Base-by-base conservation (phyloP, 2,329 filamentous ascomycete species). In the Helicocarpus griseus region DNA sequence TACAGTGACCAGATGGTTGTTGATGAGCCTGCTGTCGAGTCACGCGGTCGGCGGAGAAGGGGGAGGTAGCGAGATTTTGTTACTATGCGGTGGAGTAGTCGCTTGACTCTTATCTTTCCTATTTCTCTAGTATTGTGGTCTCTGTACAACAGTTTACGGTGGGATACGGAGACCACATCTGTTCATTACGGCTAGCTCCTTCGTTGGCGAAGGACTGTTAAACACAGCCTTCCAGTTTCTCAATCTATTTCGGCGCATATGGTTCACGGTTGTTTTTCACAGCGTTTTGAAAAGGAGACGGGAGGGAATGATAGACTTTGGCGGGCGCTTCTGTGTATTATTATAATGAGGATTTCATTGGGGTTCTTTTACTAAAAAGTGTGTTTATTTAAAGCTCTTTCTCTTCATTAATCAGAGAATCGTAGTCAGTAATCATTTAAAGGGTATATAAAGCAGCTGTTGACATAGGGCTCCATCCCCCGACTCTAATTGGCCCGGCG, bases 1-100 rank as follows among this genome's bases (percentile, higher is more conserved):
- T 69, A 70, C 53, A 70, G 69, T 46, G 69, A 71, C 53, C 55
- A 66, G 52, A 70, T 71, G 66, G 65, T 69, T 63, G 59, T 66
- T 14, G 69, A 71, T 56, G 58, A 61, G n/a, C 65, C 66, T 11
- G 47, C 57, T 24, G 58, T 57, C 44, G 57, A 56, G n/a, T 56
- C 56, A 2, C 58, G 57, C 28, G 56, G 55, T 47, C 55, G 56
- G 28, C 53, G 59, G 19, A 57, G 54, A 51, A 29, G 24, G 24
- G 43, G 31, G 2, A 48, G 54, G 35, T 56, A 47, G 45, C 8
- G 5, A 17, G 9, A n/a, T 4, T 19, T 28, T 22, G 26, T n/a
- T 26, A 22, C 13, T 11, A 5, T 19, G 11, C 19, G 8, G 6
- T 19, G 31, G 21, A 14, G n/a, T 38, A 7, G n/a, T 26, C 13